phyloP scores from a whole-genome alignment of 2,329 filamentous ascomycete species.

The Sordariomycetes sp. region DNA sequence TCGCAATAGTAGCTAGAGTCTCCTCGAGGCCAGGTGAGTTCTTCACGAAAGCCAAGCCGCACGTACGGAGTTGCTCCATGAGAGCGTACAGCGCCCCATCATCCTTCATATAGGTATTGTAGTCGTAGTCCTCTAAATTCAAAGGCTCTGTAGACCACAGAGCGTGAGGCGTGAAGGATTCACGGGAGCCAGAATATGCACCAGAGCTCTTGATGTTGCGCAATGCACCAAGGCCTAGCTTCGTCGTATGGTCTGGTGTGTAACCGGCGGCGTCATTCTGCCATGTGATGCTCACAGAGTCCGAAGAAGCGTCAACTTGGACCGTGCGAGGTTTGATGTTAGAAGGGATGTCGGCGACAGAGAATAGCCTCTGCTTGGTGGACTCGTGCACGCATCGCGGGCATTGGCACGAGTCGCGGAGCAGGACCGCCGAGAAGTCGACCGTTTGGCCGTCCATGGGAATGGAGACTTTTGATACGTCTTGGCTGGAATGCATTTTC shows the following conservation, averaged over 20 bases:
- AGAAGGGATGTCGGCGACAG: conserved; percentile 1
- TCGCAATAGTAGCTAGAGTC: conserved; percentile 2
- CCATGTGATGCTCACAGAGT: neutral
- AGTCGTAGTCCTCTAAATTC: conserved; percentile 3
- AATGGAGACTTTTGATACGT: neutral
- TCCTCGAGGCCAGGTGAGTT: neutral
- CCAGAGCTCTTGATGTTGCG: neutral
- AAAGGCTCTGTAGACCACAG: neutral
- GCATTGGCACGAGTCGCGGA: conserved; percentile 2
- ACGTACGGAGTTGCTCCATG: neutral
- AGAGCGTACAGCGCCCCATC: conserved; percentile 1
- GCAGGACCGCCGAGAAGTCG: conserved; percentile 1
- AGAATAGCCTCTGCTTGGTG: conserved; percentile 4
- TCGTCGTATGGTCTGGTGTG: neutral
- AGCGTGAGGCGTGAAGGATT: neutral
- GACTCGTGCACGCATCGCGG: conserved; percentile 1
- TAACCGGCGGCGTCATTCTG: neutral
- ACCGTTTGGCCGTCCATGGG: conserved; percentile 1
- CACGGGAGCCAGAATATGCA: neutral
- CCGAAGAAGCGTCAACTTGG: neutral
- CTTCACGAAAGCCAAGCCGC: conserved; percentile 1
- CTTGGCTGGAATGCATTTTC: too few relatives aligned
- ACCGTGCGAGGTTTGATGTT: neutral
- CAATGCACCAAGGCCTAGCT: neutral
- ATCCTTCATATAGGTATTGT: conserved; percentile 3